These are phyloP conservation scores for Durio zibethinus DNA, from an alignment of 345 rosid genomes.

Conservation along the genomic window DNA sequence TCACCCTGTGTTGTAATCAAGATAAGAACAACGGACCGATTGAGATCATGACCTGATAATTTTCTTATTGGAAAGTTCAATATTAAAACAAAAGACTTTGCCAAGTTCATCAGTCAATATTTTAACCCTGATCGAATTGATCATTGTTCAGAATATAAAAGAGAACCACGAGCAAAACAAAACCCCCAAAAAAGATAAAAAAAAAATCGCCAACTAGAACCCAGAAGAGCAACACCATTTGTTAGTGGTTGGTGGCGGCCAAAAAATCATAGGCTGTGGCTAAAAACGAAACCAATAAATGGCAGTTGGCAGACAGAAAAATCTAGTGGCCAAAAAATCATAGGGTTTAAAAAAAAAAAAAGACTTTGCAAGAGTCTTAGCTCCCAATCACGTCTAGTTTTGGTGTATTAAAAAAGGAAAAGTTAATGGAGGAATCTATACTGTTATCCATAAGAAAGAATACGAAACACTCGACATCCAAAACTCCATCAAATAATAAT, in stretches of 20 bases:
- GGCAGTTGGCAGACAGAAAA: conserved; percentile 3
- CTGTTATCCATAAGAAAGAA: too few relatives aligned
- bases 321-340: too few relatives aligned
- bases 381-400: background rate
- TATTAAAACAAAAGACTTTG: background rate
- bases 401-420: background rate
- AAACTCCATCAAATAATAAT: background rate
- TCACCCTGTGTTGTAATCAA: background rate
- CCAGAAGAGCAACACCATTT: background rate
- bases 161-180: background rate
- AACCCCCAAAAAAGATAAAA: background rate
- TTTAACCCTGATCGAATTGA: background rate
- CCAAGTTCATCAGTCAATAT: background rate
- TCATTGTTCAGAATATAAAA: background rate
- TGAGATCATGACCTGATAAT: background rate
- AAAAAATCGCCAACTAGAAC: background rate
- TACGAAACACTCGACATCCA: background rate
- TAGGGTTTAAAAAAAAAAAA: background rate
- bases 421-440: background rate
- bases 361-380: background rate
- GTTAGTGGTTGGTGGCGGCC: conserved; percentile 9
- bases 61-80: background rate
- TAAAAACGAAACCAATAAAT: background rate
- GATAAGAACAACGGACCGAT: background rate
- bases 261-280: background rate